Conservation (phyloP, 1,284 basidiomycete species). For the Sanghuangporus sanghuang region DNA sequence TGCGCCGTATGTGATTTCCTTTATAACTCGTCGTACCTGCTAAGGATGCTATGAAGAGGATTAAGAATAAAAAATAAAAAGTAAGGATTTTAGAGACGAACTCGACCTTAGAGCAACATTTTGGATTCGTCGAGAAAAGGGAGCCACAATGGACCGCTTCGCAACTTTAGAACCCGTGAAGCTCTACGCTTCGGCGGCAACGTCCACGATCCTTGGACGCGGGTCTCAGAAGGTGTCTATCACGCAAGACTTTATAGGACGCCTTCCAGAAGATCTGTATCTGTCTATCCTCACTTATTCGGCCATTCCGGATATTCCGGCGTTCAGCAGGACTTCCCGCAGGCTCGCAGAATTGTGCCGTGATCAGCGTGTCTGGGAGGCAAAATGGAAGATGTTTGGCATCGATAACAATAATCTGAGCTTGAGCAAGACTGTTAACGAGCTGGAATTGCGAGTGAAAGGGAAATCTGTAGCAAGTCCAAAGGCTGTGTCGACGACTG, state of each 20-base stretch:
- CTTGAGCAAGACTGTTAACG: constrained; percentile 51
- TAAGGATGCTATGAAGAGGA: no score
- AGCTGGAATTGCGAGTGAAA: constrained; percentile 42
- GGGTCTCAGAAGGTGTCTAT: constrained; percentile 16
- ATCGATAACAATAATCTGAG: constrained; percentile 35
- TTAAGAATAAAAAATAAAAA: no score
- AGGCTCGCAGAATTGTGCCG: constrained; percentile 59
- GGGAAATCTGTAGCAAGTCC: constrained; percentile 19
- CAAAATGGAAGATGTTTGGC: constrained; percentile 59
- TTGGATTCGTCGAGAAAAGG: neutral
- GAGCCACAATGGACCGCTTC: constrained; percentile 68
- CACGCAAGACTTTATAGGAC: constrained; percentile 56
- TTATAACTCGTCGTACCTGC: no score
- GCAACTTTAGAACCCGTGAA: constrained; percentile 69
- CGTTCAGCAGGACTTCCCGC: constrained; percentile 64
- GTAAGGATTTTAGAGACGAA: no score
- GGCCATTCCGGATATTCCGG: constrained; percentile 73
- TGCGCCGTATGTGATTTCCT: no score
- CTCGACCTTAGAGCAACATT: no score
- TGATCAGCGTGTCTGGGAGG: constrained; percentile 74
- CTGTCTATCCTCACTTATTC: constrained; percentile 66
- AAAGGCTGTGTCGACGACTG: constrained; percentile 19
- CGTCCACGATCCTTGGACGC: constrained; percentile 15
- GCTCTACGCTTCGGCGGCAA: constrained; percentile 41
- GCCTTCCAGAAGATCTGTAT: constrained; percentile 74